Evolutionary conservation across 495 filamentous ascomycete genomes (phyloP).

Genomic region (Sphaerosporella brunnea): DNA sequence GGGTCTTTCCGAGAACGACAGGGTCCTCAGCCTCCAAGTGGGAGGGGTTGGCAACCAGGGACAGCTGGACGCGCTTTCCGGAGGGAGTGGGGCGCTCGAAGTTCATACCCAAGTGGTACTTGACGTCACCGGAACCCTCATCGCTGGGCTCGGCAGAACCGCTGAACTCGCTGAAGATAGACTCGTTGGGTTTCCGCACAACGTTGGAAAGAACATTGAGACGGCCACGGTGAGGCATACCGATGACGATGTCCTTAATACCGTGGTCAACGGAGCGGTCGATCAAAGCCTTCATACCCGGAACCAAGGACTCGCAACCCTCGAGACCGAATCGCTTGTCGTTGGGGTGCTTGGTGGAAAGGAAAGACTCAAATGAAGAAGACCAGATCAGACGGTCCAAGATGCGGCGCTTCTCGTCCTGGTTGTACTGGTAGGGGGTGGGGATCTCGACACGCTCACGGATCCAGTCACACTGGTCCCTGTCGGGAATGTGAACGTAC

Average conservation of each 20-base stretch:
- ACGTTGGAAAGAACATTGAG: slow-evolving; percentile 97
- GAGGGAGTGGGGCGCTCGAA: slow-evolving; percentile 97
- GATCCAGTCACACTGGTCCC: slow-evolving; percentile 96
- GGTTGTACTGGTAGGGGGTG: slow-evolving; percentile 80
- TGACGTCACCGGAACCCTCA: slow-evolving; percentile 95
- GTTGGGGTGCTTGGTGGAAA: slow-evolving; percentile 94
- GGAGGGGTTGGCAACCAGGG: slow-evolving; percentile 92
- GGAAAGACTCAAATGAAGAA: slow-evolving; percentile 86
- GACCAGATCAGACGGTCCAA: slow-evolving; percentile 96
- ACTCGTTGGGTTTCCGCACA: slow-evolving; percentile 95
- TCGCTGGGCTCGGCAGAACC: slow-evolving; percentile 76
- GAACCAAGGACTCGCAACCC: slow-evolving; percentile 87
- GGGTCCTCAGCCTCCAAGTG: slow-evolving; percentile 98
- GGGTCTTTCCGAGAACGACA: slow-evolving; percentile 90
- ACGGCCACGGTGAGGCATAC: slow-evolving; percentile 97
- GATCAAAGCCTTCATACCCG: slow-evolving; percentile 97
- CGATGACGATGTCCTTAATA: slow-evolving; percentile 96
- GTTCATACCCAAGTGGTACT: slow-evolving; percentile 99
- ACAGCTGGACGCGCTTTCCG: slow-evolving; percentile 94
- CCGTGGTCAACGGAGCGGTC: slow-evolving; percentile 96
- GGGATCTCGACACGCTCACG: slow-evolving; percentile 86
- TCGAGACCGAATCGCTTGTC: slow-evolving; percentile 98
- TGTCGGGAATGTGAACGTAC: slow-evolving; percentile 96
- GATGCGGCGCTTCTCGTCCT: slow-evolving; percentile 93
- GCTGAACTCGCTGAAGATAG: slow-evolving; percentile 96